Conservation (phyloP, 2,329 filamentous ascomycete species). For the Trichoderma cornu-damae region DNA sequence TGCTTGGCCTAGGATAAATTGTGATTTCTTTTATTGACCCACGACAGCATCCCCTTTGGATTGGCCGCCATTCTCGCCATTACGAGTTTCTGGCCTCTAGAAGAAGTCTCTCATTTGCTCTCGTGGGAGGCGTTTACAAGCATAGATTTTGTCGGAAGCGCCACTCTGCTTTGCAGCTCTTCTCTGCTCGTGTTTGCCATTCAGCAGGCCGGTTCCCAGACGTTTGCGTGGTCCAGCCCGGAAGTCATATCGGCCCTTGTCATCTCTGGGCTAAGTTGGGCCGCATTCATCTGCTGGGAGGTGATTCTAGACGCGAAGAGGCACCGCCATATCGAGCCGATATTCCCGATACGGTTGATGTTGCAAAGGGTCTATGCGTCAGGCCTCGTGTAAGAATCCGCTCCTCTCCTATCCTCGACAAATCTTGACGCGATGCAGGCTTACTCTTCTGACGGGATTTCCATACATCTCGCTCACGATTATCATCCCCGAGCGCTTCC, state of each 20-base stretch:
- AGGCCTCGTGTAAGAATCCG: constrained; percentile 42
- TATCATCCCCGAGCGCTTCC: constrained; percentile 55
- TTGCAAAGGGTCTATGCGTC: constrained; percentile 46
- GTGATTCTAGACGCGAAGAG: constrained; percentile 37
- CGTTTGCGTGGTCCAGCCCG: constrained; percentile 47
- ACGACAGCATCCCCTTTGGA: constrained; percentile 46
- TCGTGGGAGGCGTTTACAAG: constrained; percentile 41
- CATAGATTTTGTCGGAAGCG: constrained; percentile 50
- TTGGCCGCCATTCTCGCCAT: constrained; percentile 43
- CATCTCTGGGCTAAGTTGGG: constrained; percentile 44
- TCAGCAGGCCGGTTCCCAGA: constrained; percentile 51
- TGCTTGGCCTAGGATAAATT: constrained; percentile 3
- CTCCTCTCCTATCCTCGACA: not conserved
- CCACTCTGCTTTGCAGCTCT: constrained; percentile 47
- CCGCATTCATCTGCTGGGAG: constrained; percentile 49
- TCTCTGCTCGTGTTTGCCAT: constrained; percentile 52
- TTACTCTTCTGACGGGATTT: constrained; percentile 53
- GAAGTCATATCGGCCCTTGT: constrained; percentile 47
- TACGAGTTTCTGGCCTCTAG: constrained; percentile 42
- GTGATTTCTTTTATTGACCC: constrained; percentile 18
- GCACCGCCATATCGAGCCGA: constrained; percentile 43
- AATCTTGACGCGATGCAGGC: constrained; percentile 34
- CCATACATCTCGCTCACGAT: constrained; percentile 55
- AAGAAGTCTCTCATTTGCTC: constrained; percentile 33
- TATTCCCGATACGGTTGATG: constrained; percentile 50